Evolutionary conservation across 208 protist species (phyloP), one percentile per base, ranked within the genome.

Genomic region (Leishmania braziliensis): DNA sequence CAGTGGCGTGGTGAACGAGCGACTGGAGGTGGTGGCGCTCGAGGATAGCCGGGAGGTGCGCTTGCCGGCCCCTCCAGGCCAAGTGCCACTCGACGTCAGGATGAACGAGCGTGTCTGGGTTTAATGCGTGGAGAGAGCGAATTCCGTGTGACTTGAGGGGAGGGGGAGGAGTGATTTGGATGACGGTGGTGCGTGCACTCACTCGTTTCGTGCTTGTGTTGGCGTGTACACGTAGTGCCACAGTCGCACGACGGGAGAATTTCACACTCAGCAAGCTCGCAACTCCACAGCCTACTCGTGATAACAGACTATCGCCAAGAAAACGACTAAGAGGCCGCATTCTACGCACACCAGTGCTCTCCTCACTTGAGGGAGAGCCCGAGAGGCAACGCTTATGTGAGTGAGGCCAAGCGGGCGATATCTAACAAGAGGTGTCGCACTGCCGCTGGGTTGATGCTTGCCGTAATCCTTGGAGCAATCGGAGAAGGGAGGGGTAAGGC

Each of bases 91-190:
- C 66, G 80, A 91, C 62, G 77, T 94, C 54, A 88, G 77, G 16
- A 84, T 90, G 16, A 95, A 96, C 68, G 86, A 92, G 62, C 88
- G 94, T 43, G 74, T 91, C 48, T 97, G 94, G 94, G 89, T 93
- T 54, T 97, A 87, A 81, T 5, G 20, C 0, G 29, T 70, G 36
- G n/a, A 56, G 50, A 18, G 50, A 9, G 26, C 36, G 5, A 20
- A 72, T 1, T 10, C 23, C 43, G 9, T 53, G 33, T 48, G 18
- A 14, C 5, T 72, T 0, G 26, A 58, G 8, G 26, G 33, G 8
- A 39, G 36, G 36, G 18, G 29, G 71, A 75, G 16, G 29, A 43
- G 12, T 9, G 8, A 12, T 5, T 58, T 16, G 51, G 20, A 26
- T 60, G 2, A 5, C 23, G 0, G 12, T 56, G 51, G 50, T 60